Evolutionary conservation across 192 early-diverging fungal species (phyloP).

Genomic region (Podila verticillata): DNA sequence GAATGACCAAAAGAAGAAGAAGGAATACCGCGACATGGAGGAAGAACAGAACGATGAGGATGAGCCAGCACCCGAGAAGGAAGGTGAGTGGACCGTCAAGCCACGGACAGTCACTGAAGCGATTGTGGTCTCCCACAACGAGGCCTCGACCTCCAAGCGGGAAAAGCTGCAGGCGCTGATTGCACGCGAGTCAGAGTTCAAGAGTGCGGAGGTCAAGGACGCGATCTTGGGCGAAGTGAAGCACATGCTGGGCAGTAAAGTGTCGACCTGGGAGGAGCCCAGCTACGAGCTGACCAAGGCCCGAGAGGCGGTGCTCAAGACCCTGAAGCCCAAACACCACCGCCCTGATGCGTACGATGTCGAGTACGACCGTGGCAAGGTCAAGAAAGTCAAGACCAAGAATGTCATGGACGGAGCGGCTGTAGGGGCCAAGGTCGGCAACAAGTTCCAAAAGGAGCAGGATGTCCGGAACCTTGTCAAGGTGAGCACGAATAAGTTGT

Average conservation of each 20-base stretch:
- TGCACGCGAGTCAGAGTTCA: conserved; percentile 62
- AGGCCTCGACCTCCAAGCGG: conserved; percentile 53
- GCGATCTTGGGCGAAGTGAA: conserved; percentile 56
- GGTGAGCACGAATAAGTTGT: conserved; percentile 7
- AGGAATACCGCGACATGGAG: conserved; percentile 53
- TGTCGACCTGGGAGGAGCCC: conserved; percentile 50
- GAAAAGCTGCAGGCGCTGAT: conserved; percentile 54
- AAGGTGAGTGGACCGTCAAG: conserved; percentile 52
- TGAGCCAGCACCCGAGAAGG: conserved; percentile 29
- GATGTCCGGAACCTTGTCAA: conserved; percentile 52
- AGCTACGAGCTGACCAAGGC: conserved; percentile 26
- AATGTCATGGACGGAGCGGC: conserved; percentile 28
- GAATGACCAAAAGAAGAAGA: conserved; percentile 27
- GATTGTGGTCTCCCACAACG: conserved; percentile 57
- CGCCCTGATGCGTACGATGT: conserved; percentile 65
- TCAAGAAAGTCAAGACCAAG: conserved; percentile 78
- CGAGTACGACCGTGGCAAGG: conserved; percentile 79
- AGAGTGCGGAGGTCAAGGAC: conserved; percentile 58
- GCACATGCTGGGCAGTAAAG: conserved; percentile 43
- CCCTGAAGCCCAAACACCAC: conserved; percentile 63
- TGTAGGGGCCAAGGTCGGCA: conserved; percentile 48
- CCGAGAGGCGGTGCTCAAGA: conserved; percentile 51
- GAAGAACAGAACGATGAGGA: conserved; percentile 19
- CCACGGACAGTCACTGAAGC: conserved; percentile 59
- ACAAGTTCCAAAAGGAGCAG: conserved; percentile 57